phyloP scores from a whole-genome alignment of 73 alveolate species.

The Effrenium voratum region DNA sequence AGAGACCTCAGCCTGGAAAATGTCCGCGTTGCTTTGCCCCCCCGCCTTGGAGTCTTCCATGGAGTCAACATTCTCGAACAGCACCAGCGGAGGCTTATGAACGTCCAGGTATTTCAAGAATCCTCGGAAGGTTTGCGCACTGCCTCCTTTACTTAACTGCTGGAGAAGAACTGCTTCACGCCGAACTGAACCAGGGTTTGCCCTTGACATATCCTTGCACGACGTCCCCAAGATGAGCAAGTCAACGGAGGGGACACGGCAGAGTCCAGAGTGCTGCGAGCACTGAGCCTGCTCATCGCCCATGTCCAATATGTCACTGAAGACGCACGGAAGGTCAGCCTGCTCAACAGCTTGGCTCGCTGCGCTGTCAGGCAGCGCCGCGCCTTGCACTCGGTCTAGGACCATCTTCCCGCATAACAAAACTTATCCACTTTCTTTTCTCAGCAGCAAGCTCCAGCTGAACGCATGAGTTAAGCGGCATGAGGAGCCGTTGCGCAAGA shows the following conservation, averaged over 20 bases:
- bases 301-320: neutral
- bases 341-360: too few species aligned
- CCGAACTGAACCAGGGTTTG: neutral
- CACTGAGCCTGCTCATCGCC: neutral
- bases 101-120: neutral
- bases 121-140: conserved; percentile 28
- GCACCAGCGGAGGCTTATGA: neutral
- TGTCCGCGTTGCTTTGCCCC: neutral
- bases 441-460: neutral
- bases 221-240: neutral
- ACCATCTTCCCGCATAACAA: too few species aligned
- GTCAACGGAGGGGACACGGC: neutral
- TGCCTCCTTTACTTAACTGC: neutral
- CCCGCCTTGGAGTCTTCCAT: conserved; percentile 17
- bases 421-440: neutral
- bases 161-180: neutral
- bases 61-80: conserved; percentile 47
- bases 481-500: neutral
- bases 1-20: neutral
- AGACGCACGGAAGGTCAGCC: neutral
- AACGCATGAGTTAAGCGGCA: neutral
- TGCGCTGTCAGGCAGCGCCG: neutral
- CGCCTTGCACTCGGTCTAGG: too few species aligned
- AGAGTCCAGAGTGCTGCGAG: neutral
- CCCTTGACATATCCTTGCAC: conserved; percentile 24